Base-by-base conservation (phyloP, 371 early-diverging fungal genomes). In the Lichtheimia ornata region DNA sequence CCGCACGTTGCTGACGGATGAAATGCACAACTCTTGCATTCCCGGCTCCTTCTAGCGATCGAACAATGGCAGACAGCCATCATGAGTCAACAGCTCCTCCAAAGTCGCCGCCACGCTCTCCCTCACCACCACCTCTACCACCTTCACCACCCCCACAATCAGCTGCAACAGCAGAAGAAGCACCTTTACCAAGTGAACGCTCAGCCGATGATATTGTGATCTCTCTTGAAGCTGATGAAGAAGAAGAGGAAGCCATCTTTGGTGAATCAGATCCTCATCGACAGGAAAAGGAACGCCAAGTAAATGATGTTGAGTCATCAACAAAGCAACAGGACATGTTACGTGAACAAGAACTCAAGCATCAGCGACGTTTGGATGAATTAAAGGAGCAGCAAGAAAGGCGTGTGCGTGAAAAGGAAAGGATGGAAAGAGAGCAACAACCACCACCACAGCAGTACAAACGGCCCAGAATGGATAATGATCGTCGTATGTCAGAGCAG, bases 161-260 rank as follows among this genome's bases (percentile, higher is more conserved):
- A n/a, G n/a, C n/a, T n/a, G n/a, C n/a, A n/a, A n/a, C n/a, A 14
- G 28, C 53, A 53, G 22, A 22, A 27, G 54, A 17, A 12, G 27
- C 54, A n/a, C 17, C 54, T 28, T 22, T 22, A 47, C 2, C n/a
- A 22, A 47, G 22, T 18, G 54, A 35, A 40, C 35, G 41, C 5
- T 35, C 35, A 35, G 35, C 11, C 35, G 35, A 35, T 35, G 63
- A 63, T 17, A 63, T 56, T 43, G 63, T 63, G 4, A 63, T 63
- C 5, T 50, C 63, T 17, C 44, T 63, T 9, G 63, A 63, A 20
- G 63, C 63, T 13, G 63, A 63, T 47, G 63, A 63, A 43, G 63
- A 58, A 40, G 63, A 63, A 45, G 63, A 63, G 53, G 25, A 58
- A 14, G 63, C 60, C 9, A 42, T 56, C 13, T 51, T 59, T 50